A percentile compares a stretch with the other conserved stretches of the same genome.
Evolutionary conservation across 805 yeast genomes (phyloP).

Genomic region (Pichia cephalocereana): DNA sequence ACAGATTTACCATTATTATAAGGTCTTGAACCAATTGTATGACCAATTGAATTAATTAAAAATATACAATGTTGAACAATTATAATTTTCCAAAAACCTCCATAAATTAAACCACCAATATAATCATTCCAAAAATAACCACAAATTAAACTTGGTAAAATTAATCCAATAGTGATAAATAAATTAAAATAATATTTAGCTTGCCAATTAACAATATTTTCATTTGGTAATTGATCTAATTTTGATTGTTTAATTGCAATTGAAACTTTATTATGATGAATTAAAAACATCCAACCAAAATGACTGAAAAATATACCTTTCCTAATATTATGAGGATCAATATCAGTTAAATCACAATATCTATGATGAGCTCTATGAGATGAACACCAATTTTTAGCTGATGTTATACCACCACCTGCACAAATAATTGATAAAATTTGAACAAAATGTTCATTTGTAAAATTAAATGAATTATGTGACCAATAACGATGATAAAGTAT

Average conservation of each 20-base stretch:
- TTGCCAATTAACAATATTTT: slow-evolving; percentile 54
- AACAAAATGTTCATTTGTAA: slow-evolving; percentile 36
- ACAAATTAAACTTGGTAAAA: slow-evolving; percentile 58
- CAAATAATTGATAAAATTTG: slow-evolving; percentile 51
- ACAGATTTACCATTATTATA: slow-evolving; percentile 69
- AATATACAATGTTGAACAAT: slow-evolving; percentile 73
- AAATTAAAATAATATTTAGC: slow-evolving; percentile 58
- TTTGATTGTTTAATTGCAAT: slow-evolving; percentile 31
- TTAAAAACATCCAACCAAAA: slow-evolving; percentile 77
- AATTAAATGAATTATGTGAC: slow-evolving; percentile 49
- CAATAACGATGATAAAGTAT: slow-evolving; percentile 78
- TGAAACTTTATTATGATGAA: slow-evolving; percentile 49
- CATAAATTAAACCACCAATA: slow-evolving; percentile 68
- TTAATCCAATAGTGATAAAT: slow-evolving; percentile 35
- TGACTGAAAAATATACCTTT: slow-evolving; percentile 78
- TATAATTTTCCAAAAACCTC: slow-evolving; percentile 65
- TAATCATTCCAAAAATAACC: slow-evolving; percentile 67
- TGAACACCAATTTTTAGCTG: slow-evolving; percentile 70
- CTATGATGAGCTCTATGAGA: slow-evolving; percentile 88
- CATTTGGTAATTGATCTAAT: slow-evolving; percentile 57
- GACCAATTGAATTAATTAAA: slow-evolving; percentile 77
- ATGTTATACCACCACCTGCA: slow-evolving; percentile 67
- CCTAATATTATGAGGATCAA: slow-evolving; percentile 80
- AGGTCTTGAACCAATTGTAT: slow-evolving; percentile 64
- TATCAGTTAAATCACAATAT: slow-evolving; percentile 68